A percentile compares a stretch with the other conserved stretches of the same genome.
Conservation (phyloP, 108 stramenopile genomes). For the Mediolabrus comicus region DNA sequence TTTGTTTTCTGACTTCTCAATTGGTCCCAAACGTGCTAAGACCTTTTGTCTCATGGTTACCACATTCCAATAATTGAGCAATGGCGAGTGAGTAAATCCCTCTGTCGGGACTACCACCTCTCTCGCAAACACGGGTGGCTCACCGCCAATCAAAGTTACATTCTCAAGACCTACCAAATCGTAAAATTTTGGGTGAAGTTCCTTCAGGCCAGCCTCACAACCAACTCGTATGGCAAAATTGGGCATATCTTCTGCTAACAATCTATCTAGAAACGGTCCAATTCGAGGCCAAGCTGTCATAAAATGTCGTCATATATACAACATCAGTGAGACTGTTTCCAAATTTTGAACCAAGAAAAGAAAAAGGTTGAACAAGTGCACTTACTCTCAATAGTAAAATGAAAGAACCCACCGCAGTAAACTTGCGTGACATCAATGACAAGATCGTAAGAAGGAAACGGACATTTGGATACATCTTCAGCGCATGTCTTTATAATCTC, state of each 20-base stretch:
- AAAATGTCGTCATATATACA: not conserved
- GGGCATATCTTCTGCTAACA: not conserved
- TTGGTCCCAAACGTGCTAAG: not conserved
- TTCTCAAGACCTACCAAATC: not conserved
- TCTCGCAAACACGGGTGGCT: not conserved
- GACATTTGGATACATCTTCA: not conserved
- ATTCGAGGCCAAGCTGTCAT: not conserved
- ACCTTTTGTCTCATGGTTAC: not conserved
- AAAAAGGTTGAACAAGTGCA: not conserved
- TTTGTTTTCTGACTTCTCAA: not conserved
- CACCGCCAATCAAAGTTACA: not conserved
- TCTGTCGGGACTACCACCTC: conserved; percentile 2
- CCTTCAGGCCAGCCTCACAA: not conserved
- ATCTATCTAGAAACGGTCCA: conserved; percentile 2
- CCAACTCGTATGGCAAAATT: not conserved
- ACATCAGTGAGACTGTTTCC: not conserved
- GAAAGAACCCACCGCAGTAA: conserved; percentile 1
- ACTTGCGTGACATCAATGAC: conserved; percentile 6
- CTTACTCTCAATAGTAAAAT: not conserved
- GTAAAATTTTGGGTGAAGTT: not conserved
- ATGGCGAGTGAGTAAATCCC: not conserved
- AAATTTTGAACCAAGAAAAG: not conserved
- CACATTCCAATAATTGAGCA: conserved; percentile 3
- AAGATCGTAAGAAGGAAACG: not conserved
- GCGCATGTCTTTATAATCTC: not conserved